These are phyloP conservation scores for Hyaloperonospora arabidopsidis DNA, from an alignment of 352 stramenopile species.

Conservation along the genomic window DNA sequence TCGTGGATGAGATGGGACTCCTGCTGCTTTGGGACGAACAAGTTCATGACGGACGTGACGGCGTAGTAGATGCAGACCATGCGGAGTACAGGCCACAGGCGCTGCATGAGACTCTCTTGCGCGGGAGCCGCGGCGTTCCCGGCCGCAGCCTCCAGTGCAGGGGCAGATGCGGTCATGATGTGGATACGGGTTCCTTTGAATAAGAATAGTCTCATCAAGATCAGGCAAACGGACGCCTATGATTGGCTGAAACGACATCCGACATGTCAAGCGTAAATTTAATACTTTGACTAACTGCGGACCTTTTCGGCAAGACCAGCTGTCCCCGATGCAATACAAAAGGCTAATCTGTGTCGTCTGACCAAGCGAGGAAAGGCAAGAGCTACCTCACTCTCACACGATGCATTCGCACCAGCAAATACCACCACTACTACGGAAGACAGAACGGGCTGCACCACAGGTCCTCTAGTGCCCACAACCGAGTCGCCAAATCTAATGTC, in stretches of 20 bases:
- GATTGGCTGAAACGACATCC: constrained; percentile 5
- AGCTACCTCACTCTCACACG: constrained; percentile 35
- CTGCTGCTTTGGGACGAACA: constrained; percentile 21
- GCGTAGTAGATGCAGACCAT: constrained; percentile 81
- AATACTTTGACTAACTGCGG: too few relatives aligned
- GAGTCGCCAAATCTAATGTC: constrained; percentile 28
- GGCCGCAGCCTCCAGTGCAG: not conserved
- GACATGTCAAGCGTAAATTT: too few relatives aligned
- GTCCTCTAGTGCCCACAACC: constrained; percentile 14
- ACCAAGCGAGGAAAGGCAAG: constrained; percentile 21
- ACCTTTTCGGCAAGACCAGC: not conserved
- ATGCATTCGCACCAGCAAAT: constrained; percentile 23
- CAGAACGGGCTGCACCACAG: constrained; percentile 9
- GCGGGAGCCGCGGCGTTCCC: constrained; percentile 15
- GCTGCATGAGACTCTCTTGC: constrained; percentile 44
- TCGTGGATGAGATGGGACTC: constrained; percentile 6
- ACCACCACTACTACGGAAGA: constrained; percentile 9
- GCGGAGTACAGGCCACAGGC: constrained; percentile 56
- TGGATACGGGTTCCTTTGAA: not conserved
- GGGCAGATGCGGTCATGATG: constrained; percentile 13
- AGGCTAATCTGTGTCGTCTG: constrained; percentile 24
- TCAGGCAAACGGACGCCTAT: not conserved
- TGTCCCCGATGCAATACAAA: constrained; percentile 18
- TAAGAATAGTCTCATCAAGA: too few relatives aligned
- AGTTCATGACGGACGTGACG: constrained; percentile 48